These are phyloP conservation scores for Abortiporus biennis DNA, from an alignment of 1,284 basidiomycete species.

Conservation along the genomic window DNA sequence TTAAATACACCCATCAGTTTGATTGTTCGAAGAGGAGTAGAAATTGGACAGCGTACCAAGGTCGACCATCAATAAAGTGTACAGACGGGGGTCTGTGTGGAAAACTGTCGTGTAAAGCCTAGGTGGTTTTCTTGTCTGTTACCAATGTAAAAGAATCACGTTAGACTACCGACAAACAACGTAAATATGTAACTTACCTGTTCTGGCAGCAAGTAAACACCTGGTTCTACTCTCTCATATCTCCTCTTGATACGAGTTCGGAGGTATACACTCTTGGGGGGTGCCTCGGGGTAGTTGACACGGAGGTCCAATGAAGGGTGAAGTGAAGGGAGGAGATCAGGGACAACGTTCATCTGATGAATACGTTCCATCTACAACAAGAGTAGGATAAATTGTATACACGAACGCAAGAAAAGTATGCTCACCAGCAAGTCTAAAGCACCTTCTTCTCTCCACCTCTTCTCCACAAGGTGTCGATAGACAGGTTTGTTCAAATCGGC, in stretches of 20 bases:
- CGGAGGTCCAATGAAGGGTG: conserved; percentile 73
- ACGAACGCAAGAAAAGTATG: conserved; percentile 10
- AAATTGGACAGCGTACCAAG: conserved; percentile 47
- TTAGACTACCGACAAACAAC: not conserved
- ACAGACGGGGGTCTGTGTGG: conserved; percentile 75
- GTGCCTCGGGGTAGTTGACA: conserved; percentile 43
- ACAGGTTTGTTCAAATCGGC: conserved; percentile 63
- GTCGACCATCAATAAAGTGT: conserved; percentile 87
- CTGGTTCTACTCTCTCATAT: conserved; percentile 62
- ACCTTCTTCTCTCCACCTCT: conserved; percentile 82
- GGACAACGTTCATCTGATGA: conserved; percentile 85
- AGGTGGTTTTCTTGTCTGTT: conserved; percentile 58
- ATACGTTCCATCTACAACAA: conserved; percentile 80
- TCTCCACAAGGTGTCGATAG: conserved; percentile 78
- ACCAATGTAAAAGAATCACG: not conserved
- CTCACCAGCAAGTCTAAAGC: conserved; percentile 77
- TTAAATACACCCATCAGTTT: conserved; percentile 17
- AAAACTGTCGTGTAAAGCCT: conserved; percentile 68
- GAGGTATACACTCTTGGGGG: conserved; percentile 22
- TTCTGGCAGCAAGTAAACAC: conserved; percentile 56
- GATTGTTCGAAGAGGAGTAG: not conserved
- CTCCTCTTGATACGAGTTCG: conserved; percentile 30
- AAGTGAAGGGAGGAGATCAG: conserved; percentile 76
- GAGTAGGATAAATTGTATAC: conserved; percentile 6
- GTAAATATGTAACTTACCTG: conserved; percentile 40